Percentiles rank a stretch among this genome's conserved stretches.
Conservation (phyloP, 2,329 filamentous ascomycete genomes). For the Orbilia oligospora region DNA sequence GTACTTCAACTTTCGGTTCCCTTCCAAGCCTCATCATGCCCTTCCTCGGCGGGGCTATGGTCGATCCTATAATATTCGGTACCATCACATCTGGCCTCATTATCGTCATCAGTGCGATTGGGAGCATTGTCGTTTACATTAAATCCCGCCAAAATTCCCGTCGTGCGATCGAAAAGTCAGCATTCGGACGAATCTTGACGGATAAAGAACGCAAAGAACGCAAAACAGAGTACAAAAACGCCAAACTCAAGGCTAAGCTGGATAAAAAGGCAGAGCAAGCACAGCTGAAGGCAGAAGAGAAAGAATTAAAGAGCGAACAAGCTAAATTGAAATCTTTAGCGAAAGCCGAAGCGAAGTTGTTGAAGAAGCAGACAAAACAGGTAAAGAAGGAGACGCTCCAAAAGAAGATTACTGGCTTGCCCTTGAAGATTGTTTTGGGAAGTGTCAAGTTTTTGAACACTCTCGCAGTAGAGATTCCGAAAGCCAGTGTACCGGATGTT, state of each 20-base stretch:
- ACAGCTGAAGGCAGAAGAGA: constrained; percentile 35
- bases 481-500: constrained; percentile 18
- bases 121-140: constrained; percentile 42
- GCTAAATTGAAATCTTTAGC: neutral
- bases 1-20: neutral
- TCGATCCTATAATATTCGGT: constrained; percentile 11
- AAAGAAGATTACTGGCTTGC: constrained; percentile 15
- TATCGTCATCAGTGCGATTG: constrained; percentile 9
- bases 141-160: constrained; percentile 53
- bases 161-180: constrained; percentile 45
- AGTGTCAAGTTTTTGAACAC: constrained; percentile 47
- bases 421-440: constrained; percentile 30
- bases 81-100: constrained; percentile 15
- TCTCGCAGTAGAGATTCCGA: constrained; percentile 44
- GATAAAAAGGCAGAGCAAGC: constrained; percentile 44
- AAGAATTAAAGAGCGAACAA: constrained; percentile 22
- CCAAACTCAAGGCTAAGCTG: constrained; percentile 35
- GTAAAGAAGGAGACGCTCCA: constrained; percentile 31
- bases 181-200: constrained; percentile 55
- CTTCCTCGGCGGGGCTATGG: neutral
- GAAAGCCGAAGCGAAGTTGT: neutral
- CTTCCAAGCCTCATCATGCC: neutral
- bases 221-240: constrained; percentile 37
- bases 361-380: constrained; percentile 33
- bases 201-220: constrained; percentile 35